Evolutionary conservation across 1,284 basidiomycete genomes (phyloP).

Genomic region (Fomitopsis schrenkii): DNA sequence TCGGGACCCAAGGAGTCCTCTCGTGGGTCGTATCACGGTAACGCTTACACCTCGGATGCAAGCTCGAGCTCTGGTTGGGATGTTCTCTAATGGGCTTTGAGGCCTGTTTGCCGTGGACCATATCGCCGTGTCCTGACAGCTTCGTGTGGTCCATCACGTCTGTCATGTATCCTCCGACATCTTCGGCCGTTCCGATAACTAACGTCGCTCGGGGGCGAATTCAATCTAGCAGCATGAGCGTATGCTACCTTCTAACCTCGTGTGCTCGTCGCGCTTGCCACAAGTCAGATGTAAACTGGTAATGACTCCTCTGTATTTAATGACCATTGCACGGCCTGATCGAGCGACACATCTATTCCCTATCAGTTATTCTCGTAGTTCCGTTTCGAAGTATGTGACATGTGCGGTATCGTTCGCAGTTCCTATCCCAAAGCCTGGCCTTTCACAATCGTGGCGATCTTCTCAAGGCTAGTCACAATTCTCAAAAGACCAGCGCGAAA

Average conservation of each 20-base stretch:
- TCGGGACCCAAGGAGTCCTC: neutral
- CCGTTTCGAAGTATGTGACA: too few species aligned
- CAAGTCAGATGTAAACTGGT: too few species aligned
- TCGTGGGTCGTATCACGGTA: neutral
- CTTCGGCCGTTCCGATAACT: neutral
- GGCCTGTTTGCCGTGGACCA: neutral
- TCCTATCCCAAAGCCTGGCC: neutral
- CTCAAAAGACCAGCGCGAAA: constrained; percentile 11
- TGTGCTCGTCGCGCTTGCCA: too few species aligned
- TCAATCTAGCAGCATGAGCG: neutral
- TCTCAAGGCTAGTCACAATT: constrained; percentile 17
- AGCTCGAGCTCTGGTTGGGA: constrained; percentile 3
- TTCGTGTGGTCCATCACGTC: neutral
- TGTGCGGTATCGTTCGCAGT: too few species aligned
- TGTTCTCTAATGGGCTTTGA: neutral
- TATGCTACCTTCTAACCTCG: too few species aligned
- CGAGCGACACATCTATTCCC: too few species aligned
- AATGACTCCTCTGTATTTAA: too few species aligned
- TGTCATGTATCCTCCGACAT: neutral
- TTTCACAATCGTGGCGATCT: constrained; percentile 10
- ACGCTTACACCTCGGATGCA: neutral
- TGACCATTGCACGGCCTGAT: too few species aligned
- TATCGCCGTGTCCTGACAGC: neutral
- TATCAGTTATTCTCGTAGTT: too few species aligned
- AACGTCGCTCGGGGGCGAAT: neutral